A percentile compares a stretch with the other conserved stretches of the same genome.
These are phyloP conservation scores for Porphyrellus cyaneotinctus DNA, from an alignment of 768 basidiomycete genomes.

Conservation along the genomic window DNA sequence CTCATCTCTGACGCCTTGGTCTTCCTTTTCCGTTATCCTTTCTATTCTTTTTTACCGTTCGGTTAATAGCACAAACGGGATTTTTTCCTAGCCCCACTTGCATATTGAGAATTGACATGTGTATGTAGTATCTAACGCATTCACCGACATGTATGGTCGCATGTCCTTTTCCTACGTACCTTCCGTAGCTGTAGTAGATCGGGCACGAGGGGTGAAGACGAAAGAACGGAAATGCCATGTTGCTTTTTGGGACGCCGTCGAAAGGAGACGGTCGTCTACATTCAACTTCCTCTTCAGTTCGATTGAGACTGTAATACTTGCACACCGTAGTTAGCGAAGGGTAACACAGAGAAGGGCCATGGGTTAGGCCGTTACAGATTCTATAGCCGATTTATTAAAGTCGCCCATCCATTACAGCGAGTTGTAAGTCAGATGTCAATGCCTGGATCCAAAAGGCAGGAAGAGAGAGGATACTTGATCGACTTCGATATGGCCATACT, in stretches of 20 bases:
- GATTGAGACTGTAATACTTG: too few relatives aligned
- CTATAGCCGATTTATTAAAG: too few relatives aligned
- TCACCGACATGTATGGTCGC: slow-evolving; percentile 6
- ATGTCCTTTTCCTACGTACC: slow-evolving; percentile 11
- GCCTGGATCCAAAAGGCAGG: too few relatives aligned
- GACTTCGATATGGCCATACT: slow-evolving; percentile 25
- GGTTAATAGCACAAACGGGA: slow-evolving; percentile 13
- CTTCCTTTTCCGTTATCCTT: slow-evolving; percentile 16
- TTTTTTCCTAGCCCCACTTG: slow-evolving; percentile 4
- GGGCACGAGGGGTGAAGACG: not conserved
- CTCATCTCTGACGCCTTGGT: slow-evolving; percentile 11
- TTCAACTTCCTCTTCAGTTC: not conserved
- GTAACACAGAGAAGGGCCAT: too few relatives aligned
- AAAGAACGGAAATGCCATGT: slow-evolving; percentile 13
- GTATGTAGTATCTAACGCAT: slow-evolving; percentile 22
- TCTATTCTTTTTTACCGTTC: slow-evolving; percentile 5
- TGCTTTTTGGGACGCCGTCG: slow-evolving; percentile 1
- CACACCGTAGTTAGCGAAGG: too few relatives aligned
- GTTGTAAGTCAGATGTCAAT: too few relatives aligned
- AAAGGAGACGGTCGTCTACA: slow-evolving; percentile 7
- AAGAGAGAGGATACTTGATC: slow-evolving; percentile 25
- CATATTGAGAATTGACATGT: slow-evolving; percentile 13
- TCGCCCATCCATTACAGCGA: too few relatives aligned
- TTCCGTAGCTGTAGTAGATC: slow-evolving; percentile 16
- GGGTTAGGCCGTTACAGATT: too few relatives aligned